Base-by-base conservation (phyloP, 2,329 filamentous ascomycete species). In the Colletotrichum shisoi region DNA sequence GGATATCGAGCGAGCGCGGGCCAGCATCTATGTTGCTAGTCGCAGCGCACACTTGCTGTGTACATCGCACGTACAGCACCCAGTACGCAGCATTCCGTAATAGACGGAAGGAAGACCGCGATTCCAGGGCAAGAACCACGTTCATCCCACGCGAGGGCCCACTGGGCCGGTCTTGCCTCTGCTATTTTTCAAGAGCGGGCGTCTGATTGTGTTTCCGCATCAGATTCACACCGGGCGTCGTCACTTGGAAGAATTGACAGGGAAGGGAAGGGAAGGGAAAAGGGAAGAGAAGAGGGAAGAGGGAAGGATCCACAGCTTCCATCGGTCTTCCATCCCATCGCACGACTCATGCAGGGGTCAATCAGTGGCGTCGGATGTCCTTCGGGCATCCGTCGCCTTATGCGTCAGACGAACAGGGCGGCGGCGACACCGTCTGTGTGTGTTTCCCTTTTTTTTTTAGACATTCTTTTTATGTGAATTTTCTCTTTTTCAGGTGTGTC, bases 301-400 rank as follows among this genome's bases (percentile, higher is more conserved):
- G 37, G 19, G 21, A 37, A 34, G 37, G 45, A 19, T 17, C 61
- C 64, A 64, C 19, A 64, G 61, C 64, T 67, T 67, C 64, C 54
- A 64, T 64, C 37, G 19, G 53, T 54, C 61, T 67, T 67, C 64
- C 64, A 64, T 64, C 17, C 34, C 37, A 67, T 49, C 40, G 54
- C 64, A 59, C 54, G 60, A 67, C 48, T 67, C 64, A 64, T 59
- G 61, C 54, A 60, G 53, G 63, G 63, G 46, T 60, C 64, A 63
- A 63, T 63, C 64, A 63, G 53, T 67, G 63, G 60, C 63, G 52
- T 51, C 46, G 45, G 58, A 21, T 54, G 40, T 42, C 39, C 46
- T 53, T 67, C 45, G 46, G 61, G 46, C 54, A 49, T 54, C 54
- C 21, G 54, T 64, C 48, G 60, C 64, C 53, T 59, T 44, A 57